These are phyloP conservation scores for Thielaviopsis ethacetica DNA, from an alignment of 2,329 filamentous ascomycete genomes.

Conservation along the genomic window DNA sequence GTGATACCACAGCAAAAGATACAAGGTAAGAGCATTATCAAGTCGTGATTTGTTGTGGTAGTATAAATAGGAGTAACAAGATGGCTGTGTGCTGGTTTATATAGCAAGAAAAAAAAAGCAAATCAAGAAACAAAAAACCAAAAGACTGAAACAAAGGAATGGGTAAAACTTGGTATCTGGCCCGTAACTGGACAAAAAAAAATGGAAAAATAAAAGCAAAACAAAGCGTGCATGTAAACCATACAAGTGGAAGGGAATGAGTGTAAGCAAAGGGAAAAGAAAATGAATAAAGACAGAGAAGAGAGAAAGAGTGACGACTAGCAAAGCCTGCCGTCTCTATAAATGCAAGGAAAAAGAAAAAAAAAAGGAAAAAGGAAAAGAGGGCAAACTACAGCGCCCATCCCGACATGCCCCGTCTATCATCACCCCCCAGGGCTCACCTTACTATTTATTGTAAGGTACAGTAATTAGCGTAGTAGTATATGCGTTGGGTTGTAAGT, in stretches of 20 bases:
- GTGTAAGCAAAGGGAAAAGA: neutral
- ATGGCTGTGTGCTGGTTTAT: neutral
- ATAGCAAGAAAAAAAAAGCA: neutral
- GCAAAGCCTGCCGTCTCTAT: neutral
- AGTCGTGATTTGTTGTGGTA: neutral
- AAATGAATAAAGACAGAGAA: neutral
- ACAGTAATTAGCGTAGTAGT: constrained; percentile 21
- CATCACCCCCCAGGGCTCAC: neutral
- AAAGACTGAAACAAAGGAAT: neutral
- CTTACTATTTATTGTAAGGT: neutral
- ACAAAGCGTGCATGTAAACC: neutral
- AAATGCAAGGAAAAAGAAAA: neutral
- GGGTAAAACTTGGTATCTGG: neutral
- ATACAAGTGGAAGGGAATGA: neutral
- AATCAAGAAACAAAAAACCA: neutral
- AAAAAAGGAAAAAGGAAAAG: neutral
- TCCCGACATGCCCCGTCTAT: neutral
- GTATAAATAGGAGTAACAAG: neutral
- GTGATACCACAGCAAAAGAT: neutral
- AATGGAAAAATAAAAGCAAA: neutral
- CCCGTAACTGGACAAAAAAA: neutral
- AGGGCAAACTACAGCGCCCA: neutral
- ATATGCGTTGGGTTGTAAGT: constrained; percentile 9
- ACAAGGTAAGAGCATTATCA: neutral
- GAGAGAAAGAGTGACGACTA: neutral